Evolutionary conservation across 164 flowering plant species (phyloP), one percentile per base, ranked within the genome.

Genomic region (Kalanchoe fedtschenkoi): DNA sequence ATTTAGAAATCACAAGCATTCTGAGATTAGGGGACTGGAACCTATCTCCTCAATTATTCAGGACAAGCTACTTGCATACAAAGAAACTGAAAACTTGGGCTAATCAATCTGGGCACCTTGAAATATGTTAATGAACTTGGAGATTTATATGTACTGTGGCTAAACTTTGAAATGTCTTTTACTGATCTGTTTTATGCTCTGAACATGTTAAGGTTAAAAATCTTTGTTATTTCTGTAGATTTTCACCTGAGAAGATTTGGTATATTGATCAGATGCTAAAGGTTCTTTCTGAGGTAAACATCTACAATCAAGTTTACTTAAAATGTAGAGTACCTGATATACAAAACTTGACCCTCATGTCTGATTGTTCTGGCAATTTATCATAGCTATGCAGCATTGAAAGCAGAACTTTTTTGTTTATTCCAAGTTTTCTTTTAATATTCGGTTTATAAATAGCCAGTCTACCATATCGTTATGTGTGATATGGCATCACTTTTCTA

Each of bases 191-290:
- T 26, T 51, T 11, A 24, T 9, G 5, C 56, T 51, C 32, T 51
- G 24, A 9, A 46, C 9, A 28, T 19, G 26, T 21, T 19, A 9
- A 7, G 5, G 11, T 37, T 37, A 37, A 37, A 15, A 19, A 10
- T 35, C 16, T 56, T 26, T 4, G 41, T 64, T 14, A 61, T 66
- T 69, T 54, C 3, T 71, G 61, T 34, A 95, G 99, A 87, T 87
- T 85, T 80, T 86, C 96, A 38, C 81, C 86, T 2, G 93, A 91
- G 68, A 95, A 95, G 71, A 77, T 80, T 33, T 93, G 98, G 98
- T 93, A 88, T 76, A 86, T 90, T 70, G 95, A 93, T 76, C 96
- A 93, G 78, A 85, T 93, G 95, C 87, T 93, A 61, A 86, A 86
- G 85, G 96, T 93, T 76, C 88, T 93, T 38, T 81, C 85, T 66